These are phyloP conservation scores for Alternaria viburni DNA, from an alignment of 2,329 filamentous ascomycete species.

Conservation along the genomic window DNA sequence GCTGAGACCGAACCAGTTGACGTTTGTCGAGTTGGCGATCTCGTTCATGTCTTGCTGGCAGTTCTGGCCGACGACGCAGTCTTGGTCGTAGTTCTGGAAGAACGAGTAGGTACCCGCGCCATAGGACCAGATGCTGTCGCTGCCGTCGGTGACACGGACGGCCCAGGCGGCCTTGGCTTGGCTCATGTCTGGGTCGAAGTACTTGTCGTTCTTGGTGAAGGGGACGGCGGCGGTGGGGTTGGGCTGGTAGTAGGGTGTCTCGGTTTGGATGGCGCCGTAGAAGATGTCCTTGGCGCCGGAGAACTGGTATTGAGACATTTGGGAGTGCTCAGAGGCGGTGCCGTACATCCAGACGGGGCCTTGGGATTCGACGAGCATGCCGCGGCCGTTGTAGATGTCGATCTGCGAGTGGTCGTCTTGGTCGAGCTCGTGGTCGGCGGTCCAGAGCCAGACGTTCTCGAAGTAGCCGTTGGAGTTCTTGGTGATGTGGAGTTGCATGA, in stretches of 20 bases:
- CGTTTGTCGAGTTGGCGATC: slow-evolving; percentile 51
- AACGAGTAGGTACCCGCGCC: slow-evolving; percentile 63
- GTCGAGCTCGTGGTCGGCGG: slow-evolving; percentile 89
- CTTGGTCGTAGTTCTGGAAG: slow-evolving; percentile 64
- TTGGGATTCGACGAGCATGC: slow-evolving; percentile 78
- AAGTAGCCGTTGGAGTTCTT: slow-evolving; percentile 71
- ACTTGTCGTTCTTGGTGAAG: slow-evolving; percentile 57
- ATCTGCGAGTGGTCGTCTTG: slow-evolving; percentile 74
- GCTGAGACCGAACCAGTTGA: slow-evolving; percentile 56
- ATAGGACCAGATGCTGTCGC: slow-evolving; percentile 53
- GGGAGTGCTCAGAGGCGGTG: slow-evolving; percentile 69
- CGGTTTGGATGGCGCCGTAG: slow-evolving; percentile 70
- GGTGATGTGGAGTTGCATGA: slow-evolving; percentile 66
- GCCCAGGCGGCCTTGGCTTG: slow-evolving; percentile 54
- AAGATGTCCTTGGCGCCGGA: slow-evolving; percentile 65
- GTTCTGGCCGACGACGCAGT: slow-evolving; percentile 54
- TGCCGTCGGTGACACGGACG: slow-evolving; percentile 49
- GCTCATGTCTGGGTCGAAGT: slow-evolving; percentile 53
- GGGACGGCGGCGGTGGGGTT: slow-evolving; percentile 65
- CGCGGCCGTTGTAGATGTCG: slow-evolving; percentile 86
- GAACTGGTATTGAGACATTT: slow-evolving; percentile 75
- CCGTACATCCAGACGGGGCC: slow-evolving; percentile 78
- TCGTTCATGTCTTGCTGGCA: slow-evolving; percentile 61
- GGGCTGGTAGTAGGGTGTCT: slow-evolving; percentile 75
- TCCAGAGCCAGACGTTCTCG: slow-evolving; percentile 92